phyloP scores from a whole-genome alignment of 192 early-diverging fungal genomes.

The Entomortierella chlamydospora region DNA sequence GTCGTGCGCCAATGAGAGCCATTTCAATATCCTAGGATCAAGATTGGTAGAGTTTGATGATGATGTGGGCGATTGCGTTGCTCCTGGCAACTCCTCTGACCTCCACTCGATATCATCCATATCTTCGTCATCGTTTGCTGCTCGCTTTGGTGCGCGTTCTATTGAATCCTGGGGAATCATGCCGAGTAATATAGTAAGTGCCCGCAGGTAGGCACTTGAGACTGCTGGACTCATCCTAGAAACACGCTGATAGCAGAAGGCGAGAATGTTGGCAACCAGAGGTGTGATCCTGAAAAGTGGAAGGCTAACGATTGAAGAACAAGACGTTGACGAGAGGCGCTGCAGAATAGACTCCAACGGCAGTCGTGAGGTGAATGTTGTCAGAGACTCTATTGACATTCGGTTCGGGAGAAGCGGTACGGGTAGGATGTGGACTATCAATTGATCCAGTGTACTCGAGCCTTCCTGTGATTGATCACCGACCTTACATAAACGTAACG shows the following conservation, averaged over 20 bases:
- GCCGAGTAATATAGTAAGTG: conserved; percentile 43
- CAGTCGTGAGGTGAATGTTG: conserved; percentile 47
- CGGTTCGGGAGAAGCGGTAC: conserved; percentile 60
- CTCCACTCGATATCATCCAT: conserved; percentile 49
- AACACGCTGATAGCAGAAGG: conserved; percentile 19
- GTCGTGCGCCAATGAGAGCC: conserved; percentile 56
- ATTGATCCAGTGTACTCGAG: conserved; percentile 20
- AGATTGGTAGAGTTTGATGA: conserved; percentile 4
- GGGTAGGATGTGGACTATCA: conserved; percentile 64
- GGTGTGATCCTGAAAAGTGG: conserved; percentile 23
- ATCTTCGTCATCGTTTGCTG: conserved; percentile 57
- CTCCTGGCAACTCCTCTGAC: conserved; percentile 1
- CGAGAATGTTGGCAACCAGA: conserved; percentile 30
- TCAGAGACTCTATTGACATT: conserved; percentile 56
- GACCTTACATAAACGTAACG: conserved; percentile 28
- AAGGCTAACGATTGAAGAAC: conserved; percentile 60
- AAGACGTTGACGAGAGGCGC: conserved; percentile 43
- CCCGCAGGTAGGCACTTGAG: conserved; percentile 49
- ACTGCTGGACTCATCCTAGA: conserved; percentile 25
- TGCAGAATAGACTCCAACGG: conserved; percentile 55
- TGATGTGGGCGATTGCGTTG: not conserved
- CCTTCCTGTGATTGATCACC: conserved; percentile 3
- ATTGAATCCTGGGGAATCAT: conserved; percentile 38
- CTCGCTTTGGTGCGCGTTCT: conserved; percentile 11
- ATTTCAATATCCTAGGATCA: conserved; percentile 51